Evolutionary conservation across 768 basidiomycete species (phyloP), one percentile per base, ranked within the genome.

Genomic region (Solioccasus polychromus): DNA sequence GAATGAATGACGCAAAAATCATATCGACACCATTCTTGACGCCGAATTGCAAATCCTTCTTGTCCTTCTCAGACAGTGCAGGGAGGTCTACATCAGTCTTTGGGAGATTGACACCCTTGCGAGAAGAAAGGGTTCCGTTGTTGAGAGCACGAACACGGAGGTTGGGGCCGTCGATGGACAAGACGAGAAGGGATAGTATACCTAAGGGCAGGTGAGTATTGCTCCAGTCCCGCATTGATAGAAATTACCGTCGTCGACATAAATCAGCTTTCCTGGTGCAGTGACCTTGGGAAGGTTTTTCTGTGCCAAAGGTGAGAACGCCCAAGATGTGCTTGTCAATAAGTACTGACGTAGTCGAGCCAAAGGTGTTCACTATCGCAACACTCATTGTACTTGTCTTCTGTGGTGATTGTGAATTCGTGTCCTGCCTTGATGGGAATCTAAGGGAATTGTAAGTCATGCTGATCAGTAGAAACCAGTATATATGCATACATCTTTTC

Each of bases 1-100:
- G 92, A 69, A 99, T 98, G 69, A 98, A 99, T 3, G 96, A 98
- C 6, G 96, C 96, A 64, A 99, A 99, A 60, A 99, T 71, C 94
- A 99, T 98, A 77, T 99, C 96, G 52, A 99, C 94, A 50, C 85
- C 85, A 69, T 99, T 98, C 79, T 83, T 87, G 62, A 96, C 95
- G 69, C 96, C 96, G 53, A 98, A 99, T 52, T 75, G 67, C 48
- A 99, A 71, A 63, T 98, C 96, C 53, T 82, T 83, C 77, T 96
- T 97, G 80, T 99, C 96, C 78, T 99, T 98, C 45, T 92, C 90
- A 47, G 93, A 96, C 34, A 99, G 82, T 41, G 96, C 91, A 42
- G 96, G 96, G 42, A 99, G 84, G 71, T 99, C 96, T 59, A 99
- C 96, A 11, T 85, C 78, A 52, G 96, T 98, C 72, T 97, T 96